Conservation (phyloP, 805 yeast genomes). For the Nakazawaea holstii region DNA sequence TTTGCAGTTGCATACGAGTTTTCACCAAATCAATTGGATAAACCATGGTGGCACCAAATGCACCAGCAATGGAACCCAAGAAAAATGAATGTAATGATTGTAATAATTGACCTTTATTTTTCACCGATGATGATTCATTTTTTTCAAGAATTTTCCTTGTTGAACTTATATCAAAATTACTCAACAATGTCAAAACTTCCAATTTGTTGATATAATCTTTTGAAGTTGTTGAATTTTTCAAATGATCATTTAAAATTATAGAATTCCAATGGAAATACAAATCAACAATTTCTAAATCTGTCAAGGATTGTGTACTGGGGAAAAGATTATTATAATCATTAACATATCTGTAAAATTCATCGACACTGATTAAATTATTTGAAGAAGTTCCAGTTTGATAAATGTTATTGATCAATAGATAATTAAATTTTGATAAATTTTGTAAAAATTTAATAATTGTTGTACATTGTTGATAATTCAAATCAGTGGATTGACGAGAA, state of each 20-base stretch:
- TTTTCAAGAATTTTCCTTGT: slow-evolving; percentile 23
- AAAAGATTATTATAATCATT: slow-evolving; percentile 11
- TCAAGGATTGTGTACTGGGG: slow-evolving; percentile 12
- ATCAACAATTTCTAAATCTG: slow-evolving; percentile 21
- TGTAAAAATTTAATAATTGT: slow-evolving; percentile 39
- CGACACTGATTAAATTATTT: slow-evolving; percentile 13
- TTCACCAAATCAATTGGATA: slow-evolving; percentile 95
- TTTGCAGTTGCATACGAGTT: slow-evolving; percentile 96
- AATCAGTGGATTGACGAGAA: slow-evolving; percentile 29
- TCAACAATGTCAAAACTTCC: slow-evolving; percentile 20
- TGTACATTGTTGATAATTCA: slow-evolving; percentile 43
- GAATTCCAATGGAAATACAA: slow-evolving; percentile 31
- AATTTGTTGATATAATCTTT: slow-evolving; percentile 35
- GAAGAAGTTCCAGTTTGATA: slow-evolving; percentile 20
- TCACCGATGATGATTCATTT: slow-evolving; percentile 20
- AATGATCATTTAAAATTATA: slow-evolving; percentile 19
- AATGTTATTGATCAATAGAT: slow-evolving; percentile 13
- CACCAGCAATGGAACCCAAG: slow-evolving; percentile 93
- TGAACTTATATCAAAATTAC: slow-evolving; percentile 21
- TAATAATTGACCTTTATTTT: slow-evolving; percentile 51
- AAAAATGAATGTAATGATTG: slow-evolving; percentile 84
- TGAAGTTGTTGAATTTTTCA: slow-evolving; percentile 30
- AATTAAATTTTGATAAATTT: slow-evolving; percentile 27
- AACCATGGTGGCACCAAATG: slow-evolving; percentile 96
- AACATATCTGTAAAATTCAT: slow-evolving; percentile 21